Evolutionary conservation across 2,329 filamentous ascomycete genomes (phyloP).

Genomic region (Xylariaceae sp.): DNA sequence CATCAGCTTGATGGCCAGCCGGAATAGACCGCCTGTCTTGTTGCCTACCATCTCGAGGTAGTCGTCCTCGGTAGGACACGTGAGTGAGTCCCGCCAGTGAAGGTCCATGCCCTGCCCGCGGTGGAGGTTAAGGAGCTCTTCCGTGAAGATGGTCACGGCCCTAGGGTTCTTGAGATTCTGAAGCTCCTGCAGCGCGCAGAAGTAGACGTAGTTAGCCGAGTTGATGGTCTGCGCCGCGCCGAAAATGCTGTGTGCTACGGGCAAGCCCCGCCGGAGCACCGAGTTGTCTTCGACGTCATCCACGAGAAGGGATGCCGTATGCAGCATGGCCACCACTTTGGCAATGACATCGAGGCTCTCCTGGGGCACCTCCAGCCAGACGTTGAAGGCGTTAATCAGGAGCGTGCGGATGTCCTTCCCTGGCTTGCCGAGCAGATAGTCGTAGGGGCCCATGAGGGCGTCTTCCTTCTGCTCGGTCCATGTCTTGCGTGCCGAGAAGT

Average conservation of each 20-base stretch:
- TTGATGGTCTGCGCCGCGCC: conserved; percentile 90
- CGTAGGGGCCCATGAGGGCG: conserved; percentile 78
- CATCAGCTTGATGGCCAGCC: conserved; percentile 86
- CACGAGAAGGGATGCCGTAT: conserved; percentile 82
- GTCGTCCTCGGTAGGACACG: conserved; percentile 84
- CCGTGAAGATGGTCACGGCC: conserved; percentile 75
- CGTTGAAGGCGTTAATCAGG: conserved; percentile 82
- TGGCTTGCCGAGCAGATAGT: conserved; percentile 79
- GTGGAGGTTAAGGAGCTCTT: conserved; percentile 85
- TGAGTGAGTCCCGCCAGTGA: conserved; percentile 86
- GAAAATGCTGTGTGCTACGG: conserved; percentile 85
- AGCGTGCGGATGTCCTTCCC: conserved; percentile 86
- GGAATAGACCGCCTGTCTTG: conserved; percentile 88
- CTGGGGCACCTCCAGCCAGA: conserved; percentile 76
- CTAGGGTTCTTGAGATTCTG: conserved; percentile 72
- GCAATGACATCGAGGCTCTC: conserved; percentile 77
- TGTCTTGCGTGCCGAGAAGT: conserved; percentile 56
- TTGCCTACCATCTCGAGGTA: conserved; percentile 95
- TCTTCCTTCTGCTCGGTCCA: conserved; percentile 81
- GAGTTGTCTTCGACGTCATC: conserved; percentile 90
- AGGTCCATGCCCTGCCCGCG: conserved; percentile 90
- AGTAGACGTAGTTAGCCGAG: conserved; percentile 89
- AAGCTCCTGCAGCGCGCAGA: conserved; percentile 77
- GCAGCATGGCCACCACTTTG: conserved; percentile 81
- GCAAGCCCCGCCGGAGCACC: conserved; percentile 76